Base-by-base conservation (phyloP, 768 basidiomycete species). In the Agaricus blazei region DNA sequence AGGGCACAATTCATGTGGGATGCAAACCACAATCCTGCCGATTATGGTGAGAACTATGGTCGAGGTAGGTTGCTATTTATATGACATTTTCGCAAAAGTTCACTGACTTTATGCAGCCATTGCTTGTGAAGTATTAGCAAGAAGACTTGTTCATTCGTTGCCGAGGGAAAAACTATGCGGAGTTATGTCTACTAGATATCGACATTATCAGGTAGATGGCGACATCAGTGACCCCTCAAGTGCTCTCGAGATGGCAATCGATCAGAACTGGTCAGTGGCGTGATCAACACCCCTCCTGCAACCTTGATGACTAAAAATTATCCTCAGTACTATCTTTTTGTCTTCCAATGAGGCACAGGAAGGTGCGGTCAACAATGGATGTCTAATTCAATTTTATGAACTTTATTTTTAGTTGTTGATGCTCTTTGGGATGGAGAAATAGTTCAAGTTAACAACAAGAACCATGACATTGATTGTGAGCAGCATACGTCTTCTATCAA, bases 201-300 rank as follows among this genome's bases (percentile, higher is more conserved):
- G 79, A 56, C 84, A 89, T 63, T 70, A 73, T 40, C 85, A 91
- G 65, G 64, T 75, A 36, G 90, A 96, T 64, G 93, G 89, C 0
- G 90, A 90, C 54, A 69, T 74, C 45, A 90, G 88, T 57, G 86
- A 85, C 42, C 79, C 84, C 61, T 74, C 82, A 4, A 92, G 88
- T 62, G 87, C 88, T 7, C 73, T 97, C 42, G 95, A 98, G 67
- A 73, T 86, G 67, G 93, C 95, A n/a, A 90, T 96, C 58, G 95
- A 98, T 68, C 82, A 90, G 52, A 84, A 93, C 62, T 92, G 93
- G 91, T 93, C 63, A 23, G 60, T 38, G 64, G 12, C 23, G 9
- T 37, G 12, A 36, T 11, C 19, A 19, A 11, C 31, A 31, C n/a
- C 6, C 11, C 15, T 26, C 24, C 28, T 36, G n/a, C 29, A 47